A percentile compares a stretch with the other conserved stretches of the same genome.
phyloP scores from a whole-genome alignment of 805 yeast genomes.

The Pichia insulana region DNA sequence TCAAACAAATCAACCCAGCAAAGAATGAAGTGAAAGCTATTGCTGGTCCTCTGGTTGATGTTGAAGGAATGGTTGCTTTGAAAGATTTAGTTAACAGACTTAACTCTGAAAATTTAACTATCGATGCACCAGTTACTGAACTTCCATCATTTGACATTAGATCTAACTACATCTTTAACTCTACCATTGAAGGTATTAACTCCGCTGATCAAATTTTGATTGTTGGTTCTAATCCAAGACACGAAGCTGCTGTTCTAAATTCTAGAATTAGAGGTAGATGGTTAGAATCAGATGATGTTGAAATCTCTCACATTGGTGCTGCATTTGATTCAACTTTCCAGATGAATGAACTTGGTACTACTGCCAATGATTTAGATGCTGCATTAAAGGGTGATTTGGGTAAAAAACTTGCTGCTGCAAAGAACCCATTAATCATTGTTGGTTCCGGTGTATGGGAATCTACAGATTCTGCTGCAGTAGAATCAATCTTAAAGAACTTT shows the following conservation, averaged over 20 bases:
- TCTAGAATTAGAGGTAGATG: slow-evolving; percentile 76
- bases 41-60: slow-evolving; percentile 76
- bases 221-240: slow-evolving; percentile 83
- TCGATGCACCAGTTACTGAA: slow-evolving; percentile 55
- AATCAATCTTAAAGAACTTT: slow-evolving; percentile 52
- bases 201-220: slow-evolving; percentile 74
- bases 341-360: slow-evolving; percentile 52
- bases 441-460: slow-evolving; percentile 75
- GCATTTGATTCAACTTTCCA: slow-evolving; percentile 70
- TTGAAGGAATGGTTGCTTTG: slow-evolving; percentile 72
- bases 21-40: slow-evolving; percentile 72
- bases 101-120: slow-evolving; percentile 73
- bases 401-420: slow-evolving; percentile 53
- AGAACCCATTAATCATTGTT: slow-evolving; percentile 67
- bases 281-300: slow-evolving; percentile 53
- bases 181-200: slow-evolving; percentile 70
- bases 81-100: slow-evolving; percentile 70
- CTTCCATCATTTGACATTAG: slow-evolving; percentile 67
- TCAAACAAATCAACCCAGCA: slow-evolving; percentile 43
- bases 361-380: slow-evolving; percentile 43
- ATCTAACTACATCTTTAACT: slow-evolving; percentile 72
- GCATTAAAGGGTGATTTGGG: slow-evolving; percentile 68
- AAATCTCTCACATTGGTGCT: slow-evolving; percentile 68
- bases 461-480: slow-evolving; percentile 53
- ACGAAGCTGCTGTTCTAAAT: slow-evolving; percentile 82